These are phyloP conservation scores for Ophiostoma populinum DNA, from an alignment of 2,329 filamentous ascomycete genomes.

Conservation along the genomic window DNA sequence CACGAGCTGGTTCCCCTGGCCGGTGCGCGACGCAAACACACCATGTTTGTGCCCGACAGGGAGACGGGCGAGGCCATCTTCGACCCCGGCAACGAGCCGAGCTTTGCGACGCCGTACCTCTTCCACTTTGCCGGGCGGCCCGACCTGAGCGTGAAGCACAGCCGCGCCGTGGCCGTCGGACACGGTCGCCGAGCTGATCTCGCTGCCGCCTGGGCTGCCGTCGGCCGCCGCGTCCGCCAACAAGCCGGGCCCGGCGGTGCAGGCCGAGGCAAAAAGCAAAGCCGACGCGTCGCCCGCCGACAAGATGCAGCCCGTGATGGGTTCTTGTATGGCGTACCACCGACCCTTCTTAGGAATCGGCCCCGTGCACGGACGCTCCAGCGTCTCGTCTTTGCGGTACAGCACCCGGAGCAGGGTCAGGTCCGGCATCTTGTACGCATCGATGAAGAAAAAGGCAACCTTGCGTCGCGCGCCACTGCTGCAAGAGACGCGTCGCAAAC, in stretches of 20 bases:
- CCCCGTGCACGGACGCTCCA: conserved; percentile 40
- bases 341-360: conserved; percentile 35
- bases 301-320: conserved; percentile 45
- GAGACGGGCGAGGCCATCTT: conserved; percentile 27
- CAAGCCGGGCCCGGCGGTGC: conserved; percentile 19
- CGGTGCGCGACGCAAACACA: conserved; percentile 37
- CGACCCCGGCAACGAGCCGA: conserved; percentile 41
- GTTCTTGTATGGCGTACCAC: conserved; percentile 65
- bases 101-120: conserved; percentile 49
- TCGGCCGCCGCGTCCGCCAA: conserved; percentile 2
- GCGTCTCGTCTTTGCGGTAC: conserved; percentile 38
- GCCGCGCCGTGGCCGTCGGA: conserved; percentile 49
- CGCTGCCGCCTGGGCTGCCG: conserved; percentile 38
- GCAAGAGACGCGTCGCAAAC: conserved; percentile 72
- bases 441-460: conserved; percentile 65
- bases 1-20: conserved; percentile 41
- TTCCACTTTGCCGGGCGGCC: conserved; percentile 51
- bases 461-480: conserved; percentile 76
- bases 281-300: conserved; percentile 42
- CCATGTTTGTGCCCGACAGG: conserved; percentile 36
- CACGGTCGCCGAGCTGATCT: conserved; percentile 54
- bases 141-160: conserved; percentile 39
- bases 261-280: neutral
- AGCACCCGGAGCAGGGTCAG: conserved; percentile 54
- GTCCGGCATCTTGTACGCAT: conserved; percentile 50